These are phyloP conservation scores for Quercus wislizeni DNA, from an alignment of 306 rosid species.

Conservation along the genomic window DNA sequence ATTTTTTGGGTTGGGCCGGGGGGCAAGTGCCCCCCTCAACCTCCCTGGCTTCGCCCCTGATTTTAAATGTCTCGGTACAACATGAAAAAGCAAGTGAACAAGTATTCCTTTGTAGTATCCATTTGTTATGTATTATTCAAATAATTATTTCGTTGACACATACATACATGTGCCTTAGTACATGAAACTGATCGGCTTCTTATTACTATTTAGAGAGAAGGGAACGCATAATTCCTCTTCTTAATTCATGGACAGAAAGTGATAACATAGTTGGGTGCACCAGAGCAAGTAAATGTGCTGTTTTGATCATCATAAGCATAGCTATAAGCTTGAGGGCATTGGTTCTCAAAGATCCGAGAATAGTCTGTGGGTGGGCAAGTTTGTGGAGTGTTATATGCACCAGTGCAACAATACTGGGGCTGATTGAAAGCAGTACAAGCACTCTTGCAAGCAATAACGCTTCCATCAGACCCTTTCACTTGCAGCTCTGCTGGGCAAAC, in stretches of 20 bases:
- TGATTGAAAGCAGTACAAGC: conserved; percentile 33
- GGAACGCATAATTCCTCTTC: background rate
- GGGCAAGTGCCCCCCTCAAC: too few species aligned
- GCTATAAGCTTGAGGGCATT: conserved; percentile 52
- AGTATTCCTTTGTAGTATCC: too few species aligned
- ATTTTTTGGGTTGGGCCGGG: too few species aligned
- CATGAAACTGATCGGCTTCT: background rate
- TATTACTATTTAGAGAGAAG: background rate
- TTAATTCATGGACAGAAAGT: conserved; percentile 34
- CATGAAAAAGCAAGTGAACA: too few species aligned
- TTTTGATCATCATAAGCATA: conserved; percentile 38
- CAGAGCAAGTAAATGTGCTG: conserved; percentile 35
- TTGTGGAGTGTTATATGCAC: background rate
- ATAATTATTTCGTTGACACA: background rate
- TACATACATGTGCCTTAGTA: background rate
- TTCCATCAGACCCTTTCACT: conserved; percentile 21
- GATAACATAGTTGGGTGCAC: conserved; percentile 30
- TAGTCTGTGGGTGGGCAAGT: conserved; percentile 36
- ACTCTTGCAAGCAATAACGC: conserved; percentile 42
- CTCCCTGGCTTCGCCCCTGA: too few species aligned
- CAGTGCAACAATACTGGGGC: conserved; percentile 42
- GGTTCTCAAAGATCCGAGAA: conserved; percentile 31
- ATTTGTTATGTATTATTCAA: too few species aligned
- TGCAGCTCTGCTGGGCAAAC: conserved; percentile 31
- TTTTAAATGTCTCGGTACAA: too few species aligned